Evolutionary conservation across 2,329 filamentous ascomycete genomes (phyloP).

Genomic region (Curvularia sp.): DNA sequence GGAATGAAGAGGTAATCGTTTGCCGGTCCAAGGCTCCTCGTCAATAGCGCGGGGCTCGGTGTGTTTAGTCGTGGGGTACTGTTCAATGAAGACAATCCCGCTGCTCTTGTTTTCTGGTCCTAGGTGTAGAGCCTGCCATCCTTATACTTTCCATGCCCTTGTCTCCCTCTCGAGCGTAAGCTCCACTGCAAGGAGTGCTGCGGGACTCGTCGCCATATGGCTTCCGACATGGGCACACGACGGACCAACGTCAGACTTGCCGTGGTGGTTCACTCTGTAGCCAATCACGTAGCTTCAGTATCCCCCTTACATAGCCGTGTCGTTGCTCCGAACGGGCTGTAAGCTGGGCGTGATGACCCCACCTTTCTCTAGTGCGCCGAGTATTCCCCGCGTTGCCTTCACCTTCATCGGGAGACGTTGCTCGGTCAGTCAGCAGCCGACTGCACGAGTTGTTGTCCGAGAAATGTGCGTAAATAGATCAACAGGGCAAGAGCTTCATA

Average conservation of each 20-base stretch:
- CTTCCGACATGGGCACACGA: conserved; percentile 25
- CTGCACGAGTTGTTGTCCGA: conserved; percentile 5
- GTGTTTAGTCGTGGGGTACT: not conserved
- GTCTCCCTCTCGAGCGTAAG: not conserved
- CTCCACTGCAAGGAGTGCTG: not conserved
- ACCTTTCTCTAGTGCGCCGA: conserved; percentile 32
- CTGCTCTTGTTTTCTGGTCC: not conserved
- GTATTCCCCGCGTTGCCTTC: conserved; percentile 26
- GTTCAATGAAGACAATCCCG: not conserved
- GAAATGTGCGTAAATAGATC: conserved; percentile 5
- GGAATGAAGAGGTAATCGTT: conserved; percentile 3
- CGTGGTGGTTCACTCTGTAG: not conserved
- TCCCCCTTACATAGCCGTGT: conserved; percentile 28
- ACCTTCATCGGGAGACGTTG: conserved; percentile 13
- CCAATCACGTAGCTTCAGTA: conserved; percentile 25
- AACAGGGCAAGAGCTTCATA: not conserved
- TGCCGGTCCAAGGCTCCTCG: not conserved
- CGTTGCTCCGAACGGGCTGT: conserved; percentile 22
- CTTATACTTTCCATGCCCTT: conserved; percentile 12
- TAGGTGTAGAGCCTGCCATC: not conserved
- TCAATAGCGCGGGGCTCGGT: conserved; percentile 8
- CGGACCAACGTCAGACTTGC: conserved; percentile 18
- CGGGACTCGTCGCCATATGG: not conserved
- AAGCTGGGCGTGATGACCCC: conserved; percentile 26
- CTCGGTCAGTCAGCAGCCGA: conserved; percentile 14